Base-by-base conservation (phyloP, 352 stramenopile species). In the Phytopythium vexans region DNA sequence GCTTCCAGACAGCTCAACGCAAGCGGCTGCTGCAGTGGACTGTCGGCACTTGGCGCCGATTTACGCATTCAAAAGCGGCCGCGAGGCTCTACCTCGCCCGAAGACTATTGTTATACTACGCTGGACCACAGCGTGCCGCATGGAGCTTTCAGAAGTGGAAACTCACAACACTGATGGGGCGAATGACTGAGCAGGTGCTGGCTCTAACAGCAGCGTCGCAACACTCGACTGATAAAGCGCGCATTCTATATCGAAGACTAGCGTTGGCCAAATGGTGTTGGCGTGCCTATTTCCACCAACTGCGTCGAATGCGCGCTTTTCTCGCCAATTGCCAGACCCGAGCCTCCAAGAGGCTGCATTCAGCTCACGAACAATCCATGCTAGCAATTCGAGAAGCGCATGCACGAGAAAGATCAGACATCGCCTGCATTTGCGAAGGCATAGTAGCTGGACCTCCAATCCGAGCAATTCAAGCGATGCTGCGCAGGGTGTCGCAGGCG, bases 231-330 rank as follows among this genome's bases (percentile, higher is more conserved):
- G 21, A 27, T 27, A 27, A 27, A 27, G 21, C 21, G 21, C 44
- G 44, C 12, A 40, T 50, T 4, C n/a, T 40, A 27, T 27, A 27
- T 27, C 21, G 58, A 34, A 49, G 37, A 38, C 41, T 79, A 33
- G 6, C 35, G 6, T 38, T 85, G 0, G 61, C 60, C 0, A 82
- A 78, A 42, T 81, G 66, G 66, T 72, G 60, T 12, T 89, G 79
- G 79, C 62, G 57, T 48, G 68, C 74, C 7, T 88, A 89, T 42
- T n/a, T 59, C 3, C 41, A 56, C 9, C 62, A 63, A 0, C 50
- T 79, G 14, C 34, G 61, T 1, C 44, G 58, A 16, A 67, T 89
- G 54, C 50, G 68, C 21, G 32, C 41, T 10, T 85, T 85, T 39
- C 47, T 82, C 8, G 65, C 61, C 3, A 50, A 49, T 7, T 79